Conservation (phyloP, 805 yeast genomes). For the Metschnikowia similis region DNA sequence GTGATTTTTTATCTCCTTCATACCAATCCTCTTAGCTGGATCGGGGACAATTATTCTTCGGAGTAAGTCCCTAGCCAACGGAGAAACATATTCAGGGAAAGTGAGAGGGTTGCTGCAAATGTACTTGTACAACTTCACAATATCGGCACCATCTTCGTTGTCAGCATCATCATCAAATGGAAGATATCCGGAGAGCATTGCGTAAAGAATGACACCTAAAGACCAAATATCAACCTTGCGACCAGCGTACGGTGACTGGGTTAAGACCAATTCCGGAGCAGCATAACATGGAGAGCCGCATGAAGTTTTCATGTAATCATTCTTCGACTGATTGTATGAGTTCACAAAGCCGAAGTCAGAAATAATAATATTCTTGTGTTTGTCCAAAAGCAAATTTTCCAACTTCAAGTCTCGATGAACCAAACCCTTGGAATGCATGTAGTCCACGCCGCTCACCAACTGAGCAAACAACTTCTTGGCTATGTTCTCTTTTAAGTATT, state of each 20-base stretch:
- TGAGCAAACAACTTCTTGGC: conserved; percentile 92
- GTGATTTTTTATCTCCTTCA: conserved; percentile 71
- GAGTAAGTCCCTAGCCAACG: conserved; percentile 85
- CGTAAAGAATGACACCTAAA: conserved; percentile 89
- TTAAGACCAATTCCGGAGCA: conserved; percentile 92
- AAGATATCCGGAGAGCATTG: conserved; percentile 94
- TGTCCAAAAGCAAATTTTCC: conserved; percentile 73
- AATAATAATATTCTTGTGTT: conserved; percentile 79
- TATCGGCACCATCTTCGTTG: conserved; percentile 94
- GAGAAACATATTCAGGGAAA: conserved; percentile 89
- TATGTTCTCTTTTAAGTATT: conserved; percentile 77
- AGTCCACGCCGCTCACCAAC: conserved; percentile 87
- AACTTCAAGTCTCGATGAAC: conserved; percentile 76
- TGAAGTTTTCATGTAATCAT: conserved; percentile 85
- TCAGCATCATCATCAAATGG: conserved; percentile 98
- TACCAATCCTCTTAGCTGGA: conserved; percentile 68
- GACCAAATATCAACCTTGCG: conserved; percentile 97
- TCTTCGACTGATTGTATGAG: conserved; percentile 54
- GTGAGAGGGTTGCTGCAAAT: conserved; percentile 89
- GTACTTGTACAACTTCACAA: conserved; percentile 83
- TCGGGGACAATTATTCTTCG: conserved; percentile 81
- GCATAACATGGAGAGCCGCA: conserved; percentile 99
- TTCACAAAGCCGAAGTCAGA: conserved; percentile 96
- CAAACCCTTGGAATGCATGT: conserved; percentile 76
- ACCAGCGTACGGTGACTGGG: conserved; percentile 84